These are phyloP conservation scores for Plenodomus lindquistii DNA, from an alignment of 2,329 filamentous ascomycete species.

Conservation along the genomic window DNA sequence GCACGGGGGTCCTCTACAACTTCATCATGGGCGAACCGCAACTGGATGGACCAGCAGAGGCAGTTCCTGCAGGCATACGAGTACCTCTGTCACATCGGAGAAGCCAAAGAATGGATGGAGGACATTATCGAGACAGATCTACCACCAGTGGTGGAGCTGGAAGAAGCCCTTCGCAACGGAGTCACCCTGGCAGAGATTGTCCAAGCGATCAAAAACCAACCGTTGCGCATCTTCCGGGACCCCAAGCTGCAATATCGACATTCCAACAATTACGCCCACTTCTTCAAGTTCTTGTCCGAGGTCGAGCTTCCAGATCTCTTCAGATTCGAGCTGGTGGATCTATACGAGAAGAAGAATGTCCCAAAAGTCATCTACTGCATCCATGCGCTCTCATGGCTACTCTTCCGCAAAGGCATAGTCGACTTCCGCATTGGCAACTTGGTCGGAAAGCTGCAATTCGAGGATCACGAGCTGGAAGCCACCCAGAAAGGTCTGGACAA, in stretches of 20 bases:
- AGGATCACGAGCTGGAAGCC: conserved; percentile 94
- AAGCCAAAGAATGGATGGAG: conserved; percentile 99
- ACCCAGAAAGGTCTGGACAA: conserved; percentile 97
- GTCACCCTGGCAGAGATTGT: conserved; percentile 95
- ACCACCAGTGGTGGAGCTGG: conserved; percentile 88
- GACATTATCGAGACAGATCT: conserved; percentile 83
- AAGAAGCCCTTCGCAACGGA: conserved; percentile 89
- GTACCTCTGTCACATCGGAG: conserved; percentile 97
- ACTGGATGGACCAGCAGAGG: conserved; percentile 99
- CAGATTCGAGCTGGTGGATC: conserved; percentile 92
- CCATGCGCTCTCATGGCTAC: conserved; percentile 94
- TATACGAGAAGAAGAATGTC: conserved; percentile 99
- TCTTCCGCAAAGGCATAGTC: conserved; percentile 92
- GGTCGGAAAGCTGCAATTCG: conserved; percentile 94
- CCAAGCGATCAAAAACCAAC: conserved; percentile 76
- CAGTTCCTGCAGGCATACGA: conserved; percentile 97
- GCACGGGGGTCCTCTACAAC: conserved; percentile 57
- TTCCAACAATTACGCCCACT: conserved; percentile 96
- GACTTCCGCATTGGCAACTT: conserved; percentile 96
- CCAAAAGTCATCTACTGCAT: conserved; percentile 99
- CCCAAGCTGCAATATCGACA: conserved; percentile 89
- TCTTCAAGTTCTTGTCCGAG: conserved; percentile 91
- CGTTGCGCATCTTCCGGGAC: conserved; percentile 81
- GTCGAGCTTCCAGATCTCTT: conserved; percentile 94
- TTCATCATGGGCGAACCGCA: conserved; percentile 73